Percentiles rank a stretch among this genome's conserved stretches.
Evolutionary conservation across 768 basidiomycete genomes (phyloP).

Genomic region (Sarcodon sp.): DNA sequence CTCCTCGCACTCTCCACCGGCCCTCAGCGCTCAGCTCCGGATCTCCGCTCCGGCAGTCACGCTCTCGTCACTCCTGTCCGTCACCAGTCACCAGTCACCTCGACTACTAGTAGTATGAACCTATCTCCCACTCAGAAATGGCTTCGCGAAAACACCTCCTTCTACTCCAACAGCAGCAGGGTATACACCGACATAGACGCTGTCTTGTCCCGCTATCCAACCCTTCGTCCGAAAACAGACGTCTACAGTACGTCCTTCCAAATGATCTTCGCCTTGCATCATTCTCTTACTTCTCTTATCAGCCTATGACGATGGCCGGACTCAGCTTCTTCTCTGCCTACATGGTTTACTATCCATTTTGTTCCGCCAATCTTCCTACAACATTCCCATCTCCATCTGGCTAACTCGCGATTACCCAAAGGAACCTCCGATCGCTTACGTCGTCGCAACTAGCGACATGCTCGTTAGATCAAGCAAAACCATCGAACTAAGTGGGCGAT

Average conservation of each 20-base stretch:
- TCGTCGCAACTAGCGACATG: constrained; percentile 87
- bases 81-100: background rate
- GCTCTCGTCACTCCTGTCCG: background rate
- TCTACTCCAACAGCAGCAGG: constrained; percentile 42
- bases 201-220: constrained; percentile 35
- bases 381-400: constrained; percentile 91
- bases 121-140: constrained; percentile 34
- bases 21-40: background rate
- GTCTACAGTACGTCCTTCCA: constrained; percentile 45
- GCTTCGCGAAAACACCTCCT: constrained; percentile 49
- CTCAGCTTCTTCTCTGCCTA: constrained; percentile 80
- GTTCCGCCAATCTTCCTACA: constrained; percentile 67
- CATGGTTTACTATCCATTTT: constrained; percentile 87
- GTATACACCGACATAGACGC: constrained; percentile 54
- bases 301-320: constrained; percentile 94
- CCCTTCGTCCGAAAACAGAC: constrained; percentile 70
- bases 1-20: too few relatives aligned
- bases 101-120: constrained; percentile 15
- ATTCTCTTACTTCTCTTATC: constrained; percentile 9
- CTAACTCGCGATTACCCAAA: constrained; percentile 75
- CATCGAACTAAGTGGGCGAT: constrained; percentile 75
- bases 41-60: constrained; percentile 8
- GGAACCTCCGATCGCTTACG: constrained; percentile 75
- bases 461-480: constrained; percentile 65
- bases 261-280: constrained; percentile 4